phyloP scores from a whole-genome alignment of 306 rosid species.

The Cyamopsis tetragonoloba region DNA sequence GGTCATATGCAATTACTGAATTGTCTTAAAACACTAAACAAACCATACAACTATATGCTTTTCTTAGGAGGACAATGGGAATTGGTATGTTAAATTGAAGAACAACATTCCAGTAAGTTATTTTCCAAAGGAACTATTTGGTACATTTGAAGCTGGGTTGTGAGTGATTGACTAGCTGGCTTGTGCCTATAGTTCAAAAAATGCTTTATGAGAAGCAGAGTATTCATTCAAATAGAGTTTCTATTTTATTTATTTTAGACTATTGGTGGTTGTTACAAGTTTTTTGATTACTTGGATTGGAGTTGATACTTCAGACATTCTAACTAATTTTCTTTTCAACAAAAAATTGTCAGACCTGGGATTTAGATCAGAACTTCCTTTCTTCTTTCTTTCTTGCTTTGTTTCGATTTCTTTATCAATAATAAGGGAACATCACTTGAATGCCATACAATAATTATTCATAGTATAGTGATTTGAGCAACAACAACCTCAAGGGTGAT shows the following conservation, averaged over 20 bases:
- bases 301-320: conserved; percentile 2
- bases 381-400: background rate
- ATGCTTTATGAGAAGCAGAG: too few species aligned
- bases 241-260: too few species aligned
- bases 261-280: too few species aligned
- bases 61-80: conserved; percentile 33
- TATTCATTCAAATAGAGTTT: too few species aligned
- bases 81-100: conserved; percentile 56
- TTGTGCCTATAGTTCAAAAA: too few species aligned
- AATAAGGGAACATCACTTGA: conserved; percentile 29
- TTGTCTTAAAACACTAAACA: too few species aligned
- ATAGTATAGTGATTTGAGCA: conserved; percentile 93
- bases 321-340: conserved; percentile 24
- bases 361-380: conserved; percentile 47
- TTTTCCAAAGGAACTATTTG: conserved; percentile 41
- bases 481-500: conserved; percentile 69
- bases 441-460: conserved; percentile 49
- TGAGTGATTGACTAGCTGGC: too few species aligned
- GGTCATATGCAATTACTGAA: too few species aligned
- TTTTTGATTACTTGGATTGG: too few species aligned
- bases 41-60: too few species aligned
- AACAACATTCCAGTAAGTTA: conserved; percentile 34
- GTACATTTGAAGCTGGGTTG: too few species aligned
- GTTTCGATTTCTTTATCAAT: too few species aligned
- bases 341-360: conserved; percentile 61